Base-by-base conservation (phyloP, 2,329 filamentous ascomycete genomes). In the Aspergillus novofumigatus region DNA sequence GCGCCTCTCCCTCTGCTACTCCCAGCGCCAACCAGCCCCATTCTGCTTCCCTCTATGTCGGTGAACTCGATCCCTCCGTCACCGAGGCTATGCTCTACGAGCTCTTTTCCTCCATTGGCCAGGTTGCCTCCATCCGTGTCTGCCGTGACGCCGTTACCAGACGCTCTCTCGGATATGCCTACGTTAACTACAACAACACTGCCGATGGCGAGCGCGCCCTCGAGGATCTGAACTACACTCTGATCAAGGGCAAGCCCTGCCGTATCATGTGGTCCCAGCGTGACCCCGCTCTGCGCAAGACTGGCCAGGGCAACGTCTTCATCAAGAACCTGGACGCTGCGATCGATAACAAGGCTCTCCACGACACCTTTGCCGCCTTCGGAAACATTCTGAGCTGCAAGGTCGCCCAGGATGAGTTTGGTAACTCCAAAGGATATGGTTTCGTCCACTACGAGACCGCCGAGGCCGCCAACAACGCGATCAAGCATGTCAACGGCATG, bases 221-320 rank as follows among this genome's bases (percentile, higher is more conserved):
- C 61, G 94, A 99, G 81, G 94, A 99, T 81, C 86, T 99, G 70
- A 99, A 99, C 87, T 99, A 99, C 84, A 99, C 94, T 63, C 83
- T 97, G 70, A 97, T 99, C 83, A 97, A 97, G 86, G 92, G 92
- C 71, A 92, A 90, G 75, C 93, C 94, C 60, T 99, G 94, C 89
- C 93, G 94, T 74, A 99, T 99, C 82, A 99, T 99, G 94, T 99
- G 94, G 94, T 99, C 94, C 65, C 94, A 99, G 86, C 94, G 94
- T 78, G 94, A 99, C 79, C 94, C 94, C 66, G 93, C 93, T 76
- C 88, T 99, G 70, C 94, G 94, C 83, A 99, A 99, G 88, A 99
- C 92, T 68, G 94, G 94, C 66, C 92, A 97, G 81, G 94, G 94
- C 77, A 99, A 99, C 75, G 93, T 99, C 70, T 99, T 99, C 86